Percentiles rank a stretch among this genome's conserved stretches.
Conservation (phyloP, 2,329 filamentous ascomycete genomes). For the Curvularia verruculosa region DNA sequence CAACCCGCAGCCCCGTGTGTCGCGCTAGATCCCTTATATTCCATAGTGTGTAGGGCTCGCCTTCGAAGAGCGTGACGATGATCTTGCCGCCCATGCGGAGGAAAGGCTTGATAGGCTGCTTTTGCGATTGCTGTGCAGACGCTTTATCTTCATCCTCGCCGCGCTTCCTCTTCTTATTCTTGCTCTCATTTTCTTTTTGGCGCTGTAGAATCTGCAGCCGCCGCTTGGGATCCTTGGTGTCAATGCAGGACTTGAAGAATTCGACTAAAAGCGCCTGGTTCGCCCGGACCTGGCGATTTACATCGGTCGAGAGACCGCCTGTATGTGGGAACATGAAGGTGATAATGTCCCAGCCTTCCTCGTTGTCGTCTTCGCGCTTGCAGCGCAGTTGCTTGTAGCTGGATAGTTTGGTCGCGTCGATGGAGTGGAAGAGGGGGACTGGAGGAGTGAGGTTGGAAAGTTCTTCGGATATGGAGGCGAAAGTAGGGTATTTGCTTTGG, state of each 20-base stretch:
- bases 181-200: slow-evolving; percentile 8
- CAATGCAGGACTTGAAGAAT: slow-evolving; percentile 42
- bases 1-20: slow-evolving; percentile 73
- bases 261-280: slow-evolving; percentile 60
- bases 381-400: slow-evolving; percentile 38
- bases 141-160: background rate
- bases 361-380: slow-evolving; percentile 27
- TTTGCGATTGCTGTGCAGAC: slow-evolving; percentile 2
- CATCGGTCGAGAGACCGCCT: slow-evolving; percentile 87
- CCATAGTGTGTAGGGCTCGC: slow-evolving; percentile 94
- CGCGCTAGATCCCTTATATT: slow-evolving; percentile 87
- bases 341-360: slow-evolving; percentile 70
- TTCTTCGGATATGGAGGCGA: slow-evolving; percentile 45
- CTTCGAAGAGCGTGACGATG: slow-evolving; percentile 88
- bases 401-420: slow-evolving; percentile 68
- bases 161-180: background rate
- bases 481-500: slow-evolving; percentile 55
- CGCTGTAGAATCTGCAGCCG: slow-evolving; percentile 22
- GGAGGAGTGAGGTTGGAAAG: slow-evolving; percentile 40
- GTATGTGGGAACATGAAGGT: slow-evolving; percentile 98
- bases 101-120: slow-evolving; percentile 43
- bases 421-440: slow-evolving; percentile 55
- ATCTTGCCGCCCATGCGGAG: slow-evolving; percentile 63
- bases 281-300: slow-evolving; percentile 90
- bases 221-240: slow-evolving; percentile 21